Percentiles rank a stretch among this genome's conserved stretches.
Evolutionary conservation across 345 rosid genomes (phyloP).

Genomic region (Cardamine chenopodiifolia): DNA sequence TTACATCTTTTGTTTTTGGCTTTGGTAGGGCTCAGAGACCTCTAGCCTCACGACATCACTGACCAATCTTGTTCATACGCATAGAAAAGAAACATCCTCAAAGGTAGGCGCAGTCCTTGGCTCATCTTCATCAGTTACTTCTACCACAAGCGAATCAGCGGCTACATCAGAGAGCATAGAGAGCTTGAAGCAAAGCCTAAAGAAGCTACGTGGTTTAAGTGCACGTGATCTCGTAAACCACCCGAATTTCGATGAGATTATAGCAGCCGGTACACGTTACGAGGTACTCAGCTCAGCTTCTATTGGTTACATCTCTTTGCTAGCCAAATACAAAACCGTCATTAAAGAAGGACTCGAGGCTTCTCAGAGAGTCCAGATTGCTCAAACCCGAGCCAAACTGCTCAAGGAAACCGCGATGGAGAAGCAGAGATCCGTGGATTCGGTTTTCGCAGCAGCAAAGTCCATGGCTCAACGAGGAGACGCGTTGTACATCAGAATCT

Average conservation of each 20-base stretch:
- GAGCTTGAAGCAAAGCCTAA: slow-evolving; percentile 30
- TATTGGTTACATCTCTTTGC: slow-evolving; percentile 45
- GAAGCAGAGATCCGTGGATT: slow-evolving; percentile 41
- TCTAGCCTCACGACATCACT: slow-evolving; percentile 35
- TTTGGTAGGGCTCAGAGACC: slow-evolving; percentile 33
- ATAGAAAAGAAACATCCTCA: slow-evolving; percentile 33
- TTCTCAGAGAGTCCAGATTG: slow-evolving; percentile 42
- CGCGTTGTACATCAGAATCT: slow-evolving; percentile 29
- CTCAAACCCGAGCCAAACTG: slow-evolving; percentile 37
- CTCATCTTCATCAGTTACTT: slow-evolving; percentile 34
- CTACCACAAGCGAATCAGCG: slow-evolving; percentile 38
- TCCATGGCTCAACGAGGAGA: slow-evolving; percentile 35
- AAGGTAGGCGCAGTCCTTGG: slow-evolving; percentile 30
- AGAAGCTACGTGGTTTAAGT: slow-evolving; percentile 37
- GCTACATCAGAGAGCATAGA: slow-evolving; percentile 42
- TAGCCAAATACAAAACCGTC: slow-evolving; percentile 47
- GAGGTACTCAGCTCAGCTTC: slow-evolving; percentile 45
- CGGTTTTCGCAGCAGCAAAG: slow-evolving; percentile 14
- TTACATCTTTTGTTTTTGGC: slow-evolving; percentile 7
- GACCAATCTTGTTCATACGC: slow-evolving; percentile 34
- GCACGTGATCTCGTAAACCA: slow-evolving; percentile 43
- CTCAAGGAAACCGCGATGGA: slow-evolving; percentile 42
- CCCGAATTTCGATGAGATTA: slow-evolving; percentile 38
- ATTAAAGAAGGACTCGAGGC: slow-evolving; percentile 46
- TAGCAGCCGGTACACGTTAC: slow-evolving; percentile 41